Percentiles rank a stretch among this genome's conserved stretches.
phyloP scores from a whole-genome alignment of 2,329 filamentous ascomycete genomes.

The Blumeriella jaapii region DNA sequence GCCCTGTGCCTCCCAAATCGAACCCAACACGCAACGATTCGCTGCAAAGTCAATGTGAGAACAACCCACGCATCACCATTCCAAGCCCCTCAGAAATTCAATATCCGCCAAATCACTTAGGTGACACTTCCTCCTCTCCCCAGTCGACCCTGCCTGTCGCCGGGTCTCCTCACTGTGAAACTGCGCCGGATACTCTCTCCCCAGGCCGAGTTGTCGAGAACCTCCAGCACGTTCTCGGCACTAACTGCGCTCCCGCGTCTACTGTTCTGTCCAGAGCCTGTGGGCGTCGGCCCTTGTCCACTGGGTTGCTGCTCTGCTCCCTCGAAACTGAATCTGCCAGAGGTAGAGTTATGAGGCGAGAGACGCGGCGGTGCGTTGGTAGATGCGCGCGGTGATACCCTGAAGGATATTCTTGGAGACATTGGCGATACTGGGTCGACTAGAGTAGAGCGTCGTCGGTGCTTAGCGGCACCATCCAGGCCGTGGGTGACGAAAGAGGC shows the following conservation, averaged over 20 bases:
- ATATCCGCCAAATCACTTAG: too few relatives aligned
- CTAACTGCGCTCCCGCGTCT: slow-evolving; percentile 59
- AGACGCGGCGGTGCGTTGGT: slow-evolving; percentile 19
- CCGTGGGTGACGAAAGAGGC: slow-evolving; percentile 24
- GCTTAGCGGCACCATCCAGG: slow-evolving; percentile 19
- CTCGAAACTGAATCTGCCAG: slow-evolving; percentile 25
- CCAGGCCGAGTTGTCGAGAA: slow-evolving; percentile 85
- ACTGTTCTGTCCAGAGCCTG: slow-evolving; percentile 34
- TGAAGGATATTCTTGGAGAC: too few relatives aligned
- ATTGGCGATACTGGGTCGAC: slow-evolving; percentile 8
- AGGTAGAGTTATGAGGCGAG: slow-evolving; percentile 25
- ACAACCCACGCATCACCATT: too few relatives aligned
- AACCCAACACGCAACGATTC: too few relatives aligned
- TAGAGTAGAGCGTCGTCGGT: slow-evolving; percentile 13
- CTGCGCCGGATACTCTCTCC: slow-evolving; percentile 84
- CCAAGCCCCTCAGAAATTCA: too few relatives aligned
- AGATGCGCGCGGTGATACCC: slow-evolving; percentile 8
- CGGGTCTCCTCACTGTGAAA: slow-evolving; percentile 54
- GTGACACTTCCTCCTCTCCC: slow-evolving; percentile 12
- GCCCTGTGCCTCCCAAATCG: slow-evolving; percentile 15
- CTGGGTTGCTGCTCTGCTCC: slow-evolving; percentile 16
- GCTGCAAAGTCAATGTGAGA: too few relatives aligned
- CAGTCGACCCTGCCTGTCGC: slow-evolving; percentile 25
- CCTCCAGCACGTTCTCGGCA: slow-evolving; percentile 67
- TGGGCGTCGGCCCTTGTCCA: slow-evolving; percentile 8